Conservation (phyloP, 2,329 filamentous ascomycete species). For the Penicillium sp. region DNA sequence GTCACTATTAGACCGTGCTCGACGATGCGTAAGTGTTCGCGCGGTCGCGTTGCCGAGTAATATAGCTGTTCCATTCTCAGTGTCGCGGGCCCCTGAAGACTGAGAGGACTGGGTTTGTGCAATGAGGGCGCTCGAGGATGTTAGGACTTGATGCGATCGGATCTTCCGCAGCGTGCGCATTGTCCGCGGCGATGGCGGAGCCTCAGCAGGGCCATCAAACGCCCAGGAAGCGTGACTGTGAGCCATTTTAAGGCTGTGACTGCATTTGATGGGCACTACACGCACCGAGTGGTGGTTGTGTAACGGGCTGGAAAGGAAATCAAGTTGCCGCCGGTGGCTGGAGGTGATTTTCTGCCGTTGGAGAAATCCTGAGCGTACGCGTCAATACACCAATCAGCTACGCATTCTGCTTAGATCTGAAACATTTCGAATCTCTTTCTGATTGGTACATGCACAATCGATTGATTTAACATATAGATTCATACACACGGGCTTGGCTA, state of each 20-base stretch:
- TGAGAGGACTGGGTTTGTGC: slow-evolving; percentile 43
- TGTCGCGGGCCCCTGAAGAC: slow-evolving; percentile 16
- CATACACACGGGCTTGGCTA: neutral
- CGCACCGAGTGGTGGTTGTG: slow-evolving; percentile 9
- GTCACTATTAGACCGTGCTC: slow-evolving; percentile 72
- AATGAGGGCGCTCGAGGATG: slow-evolving; percentile 64
- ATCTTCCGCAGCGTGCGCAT: slow-evolving; percentile 69
- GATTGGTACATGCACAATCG: neutral
- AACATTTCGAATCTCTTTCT: neutral
- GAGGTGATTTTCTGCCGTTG: slow-evolving; percentile 26
- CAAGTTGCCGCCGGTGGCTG: slow-evolving; percentile 18
- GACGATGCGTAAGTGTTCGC: slow-evolving; percentile 40
- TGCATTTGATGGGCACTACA: slow-evolving; percentile 7
- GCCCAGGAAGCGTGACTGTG: slow-evolving; percentile 25
- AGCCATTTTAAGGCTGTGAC: slow-evolving; percentile 20
- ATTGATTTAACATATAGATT: neutral
- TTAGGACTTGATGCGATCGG: slow-evolving; percentile 70
- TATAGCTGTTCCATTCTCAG: slow-evolving; percentile 27
- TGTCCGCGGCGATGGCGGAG: slow-evolving; percentile 60
- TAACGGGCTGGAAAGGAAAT: slow-evolving; percentile 2
- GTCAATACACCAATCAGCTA: neutral
- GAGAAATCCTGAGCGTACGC: slow-evolving; percentile 19
- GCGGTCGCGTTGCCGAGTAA: slow-evolving; percentile 28
- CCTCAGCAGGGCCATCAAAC: slow-evolving; percentile 27
- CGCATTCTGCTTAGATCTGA: neutral